phyloP scores from a whole-genome alignment of 2,329 filamentous ascomycete species.

The Knoxdaviesia capensis region DNA sequence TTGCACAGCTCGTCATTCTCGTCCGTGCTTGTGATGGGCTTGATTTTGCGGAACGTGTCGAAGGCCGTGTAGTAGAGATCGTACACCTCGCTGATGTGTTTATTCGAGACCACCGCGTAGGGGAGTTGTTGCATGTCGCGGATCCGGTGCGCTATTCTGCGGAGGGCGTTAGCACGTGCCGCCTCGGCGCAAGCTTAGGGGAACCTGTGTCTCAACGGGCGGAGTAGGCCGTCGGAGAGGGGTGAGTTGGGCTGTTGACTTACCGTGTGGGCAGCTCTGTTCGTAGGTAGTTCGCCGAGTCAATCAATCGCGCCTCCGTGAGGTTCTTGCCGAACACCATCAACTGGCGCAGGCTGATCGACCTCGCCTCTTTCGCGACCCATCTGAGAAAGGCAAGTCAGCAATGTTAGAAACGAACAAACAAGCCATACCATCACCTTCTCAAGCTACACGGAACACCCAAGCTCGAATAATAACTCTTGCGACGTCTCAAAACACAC shows the following conservation, averaged over 20 bases:
- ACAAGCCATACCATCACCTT: neutral
- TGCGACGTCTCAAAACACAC: constrained; percentile 7
- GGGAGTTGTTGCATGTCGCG: constrained; percentile 94
- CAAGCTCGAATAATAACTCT: neutral
- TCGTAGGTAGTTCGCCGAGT: constrained; percentile 92
- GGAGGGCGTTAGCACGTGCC: neutral
- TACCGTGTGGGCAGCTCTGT: constrained; percentile 78
- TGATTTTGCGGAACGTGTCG: constrained; percentile 66
- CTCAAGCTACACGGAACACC: neutral
- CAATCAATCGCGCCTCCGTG: constrained; percentile 73
- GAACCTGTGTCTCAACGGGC: too few relatives aligned
- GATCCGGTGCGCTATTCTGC: constrained; percentile 73
- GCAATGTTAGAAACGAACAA: constrained; percentile 4
- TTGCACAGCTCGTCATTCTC: constrained; percentile 82
- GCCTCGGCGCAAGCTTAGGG: neutral
- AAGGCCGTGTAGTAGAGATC: constrained; percentile 96
- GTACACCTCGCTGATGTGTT: constrained; percentile 85
- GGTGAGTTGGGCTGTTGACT: constrained; percentile 5
- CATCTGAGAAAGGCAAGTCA: constrained; percentile 36
- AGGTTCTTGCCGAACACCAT: constrained; percentile 93
- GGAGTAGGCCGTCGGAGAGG: too few relatives aligned
- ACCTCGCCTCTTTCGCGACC: constrained; percentile 78
- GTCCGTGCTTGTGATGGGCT: constrained; percentile 65
- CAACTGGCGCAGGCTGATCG: constrained; percentile 89
- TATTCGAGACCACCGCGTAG: constrained; percentile 90